Evolutionary conservation across 805 yeast genomes (phyloP).

Genomic region (Candida andamanensis): DNA sequence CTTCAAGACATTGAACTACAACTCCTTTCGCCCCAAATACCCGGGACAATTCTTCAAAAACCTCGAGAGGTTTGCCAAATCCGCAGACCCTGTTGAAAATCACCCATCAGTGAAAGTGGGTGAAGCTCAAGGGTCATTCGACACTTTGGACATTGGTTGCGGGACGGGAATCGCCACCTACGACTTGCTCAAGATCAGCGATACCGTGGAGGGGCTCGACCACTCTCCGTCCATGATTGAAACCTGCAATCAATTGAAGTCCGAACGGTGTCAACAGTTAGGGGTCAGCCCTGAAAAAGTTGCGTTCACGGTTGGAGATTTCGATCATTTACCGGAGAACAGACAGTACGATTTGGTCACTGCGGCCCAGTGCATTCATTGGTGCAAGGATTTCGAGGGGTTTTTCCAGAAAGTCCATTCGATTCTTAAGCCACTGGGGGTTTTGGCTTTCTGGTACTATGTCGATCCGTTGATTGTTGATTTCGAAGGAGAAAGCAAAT

Average conservation of each 20-base stretch:
- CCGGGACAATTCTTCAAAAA: constrained; percentile 33
- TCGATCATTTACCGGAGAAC: constrained; percentile 16
- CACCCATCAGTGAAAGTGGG: no score
- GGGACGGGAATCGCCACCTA: constrained; percentile 51
- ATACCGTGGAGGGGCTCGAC: constrained; percentile 42
- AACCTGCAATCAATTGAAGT: constrained; percentile 31
- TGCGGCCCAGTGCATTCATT: constrained; percentile 40
- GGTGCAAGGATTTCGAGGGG: constrained; percentile 33
- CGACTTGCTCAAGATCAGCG: constrained; percentile 36
- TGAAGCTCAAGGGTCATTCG: no score
- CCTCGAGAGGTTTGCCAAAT: constrained; percentile 21
- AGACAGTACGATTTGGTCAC: constrained; percentile 31
- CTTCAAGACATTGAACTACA: constrained; percentile 30
- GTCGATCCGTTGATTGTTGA: constrained; percentile 35
- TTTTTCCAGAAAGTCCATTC: constrained; percentile 28
- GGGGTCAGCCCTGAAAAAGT: constrained; percentile 19
- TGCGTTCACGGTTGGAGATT: constrained; percentile 26
- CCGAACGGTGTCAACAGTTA: constrained; percentile 19
- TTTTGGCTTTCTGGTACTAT: constrained; percentile 39
- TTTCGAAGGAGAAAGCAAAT: constrained; percentile 14
- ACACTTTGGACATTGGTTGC: constrained; percentile 45
- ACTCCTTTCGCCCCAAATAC: constrained; percentile 39
- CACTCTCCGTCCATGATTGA: constrained; percentile 43
- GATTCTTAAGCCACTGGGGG: constrained; percentile 37
- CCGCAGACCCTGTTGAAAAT: constrained; percentile 6